Percentiles rank a stretch among this genome's conserved stretches.
Evolutionary conservation across 164 flowering plant species (phyloP).

Genomic region (grape (Vitis vinifera)): ASM3070453v1 NC_081817.1:26372001-26372500

Average conservation of each 20-base stretch:
- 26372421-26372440: conserved; percentile 2
- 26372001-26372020: neutral
- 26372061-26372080: neutral
- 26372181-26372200: no score
- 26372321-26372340: conserved; percentile 3
- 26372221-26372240: no score
- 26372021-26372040: no score
- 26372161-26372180: no score
- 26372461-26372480: conserved; percentile 6
- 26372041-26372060: neutral
- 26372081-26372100: conserved; percentile 12
- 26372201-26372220: no score
- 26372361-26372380: conserved; percentile 12
- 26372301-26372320: neutral
- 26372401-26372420: conserved; percentile 6
- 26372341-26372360: conserved; percentile 6
- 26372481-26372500: neutral
- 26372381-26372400: conserved; percentile 2
- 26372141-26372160: conserved; percentile 8
- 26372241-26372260: no score
- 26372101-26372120: neutral
- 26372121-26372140: conserved; percentile 7
- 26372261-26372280: neutral
- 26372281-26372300: no score
- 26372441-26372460: conserved; percentile 9